These are phyloP conservation scores for Chlorociboria aeruginascens DNA, from an alignment of 495 filamentous ascomycete species.

Conservation along the genomic window DNA sequence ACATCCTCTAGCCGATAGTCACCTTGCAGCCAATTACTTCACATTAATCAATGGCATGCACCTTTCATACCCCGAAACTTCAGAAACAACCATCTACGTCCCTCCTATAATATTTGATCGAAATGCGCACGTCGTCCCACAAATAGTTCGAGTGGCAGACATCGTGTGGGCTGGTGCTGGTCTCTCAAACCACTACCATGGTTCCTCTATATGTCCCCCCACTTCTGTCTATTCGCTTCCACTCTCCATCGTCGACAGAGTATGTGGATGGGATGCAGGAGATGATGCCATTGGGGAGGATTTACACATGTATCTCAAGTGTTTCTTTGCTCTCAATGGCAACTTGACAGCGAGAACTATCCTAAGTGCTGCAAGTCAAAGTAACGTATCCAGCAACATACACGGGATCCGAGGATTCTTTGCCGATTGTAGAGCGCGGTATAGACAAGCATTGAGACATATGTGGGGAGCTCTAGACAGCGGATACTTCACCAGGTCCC, in stretches of 20 bases:
- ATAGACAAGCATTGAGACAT: slow-evolving; percentile 53
- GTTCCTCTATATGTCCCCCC: slow-evolving; percentile 47
- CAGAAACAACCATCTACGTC: slow-evolving; percentile 46
- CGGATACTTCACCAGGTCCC: slow-evolving; percentile 28
- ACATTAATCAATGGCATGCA: slow-evolving; percentile 48
- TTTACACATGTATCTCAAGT: slow-evolving; percentile 65
- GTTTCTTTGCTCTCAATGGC: slow-evolving; percentile 57
- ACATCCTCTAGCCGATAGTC: slow-evolving; percentile 46
- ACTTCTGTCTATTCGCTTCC: slow-evolving; percentile 61
- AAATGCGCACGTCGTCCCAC: slow-evolving; percentile 52
- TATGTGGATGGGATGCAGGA: slow-evolving; percentile 28
- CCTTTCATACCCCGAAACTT: slow-evolving; percentile 37
- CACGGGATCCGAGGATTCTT: slow-evolving; percentile 33
- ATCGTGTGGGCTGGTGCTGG: slow-evolving; percentile 55
- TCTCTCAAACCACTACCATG: slow-evolving; percentile 49
- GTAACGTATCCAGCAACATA: slow-evolving; percentile 45
- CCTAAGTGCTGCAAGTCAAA: slow-evolving; percentile 52
- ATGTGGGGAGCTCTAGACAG: slow-evolving; percentile 64
- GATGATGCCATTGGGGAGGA: slow-evolving; percentile 52
- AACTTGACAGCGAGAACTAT: slow-evolving; percentile 42
- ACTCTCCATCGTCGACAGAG: slow-evolving; percentile 46
- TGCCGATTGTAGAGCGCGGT: slow-evolving; percentile 45
- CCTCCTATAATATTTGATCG: slow-evolving; percentile 64
- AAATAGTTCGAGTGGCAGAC: slow-evolving; percentile 56
- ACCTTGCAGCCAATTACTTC: slow-evolving; percentile 54